These are phyloP conservation scores for Termitomyces sp. DNA, from an alignment of 768 basidiomycete species.

Conservation along the genomic window DNA sequence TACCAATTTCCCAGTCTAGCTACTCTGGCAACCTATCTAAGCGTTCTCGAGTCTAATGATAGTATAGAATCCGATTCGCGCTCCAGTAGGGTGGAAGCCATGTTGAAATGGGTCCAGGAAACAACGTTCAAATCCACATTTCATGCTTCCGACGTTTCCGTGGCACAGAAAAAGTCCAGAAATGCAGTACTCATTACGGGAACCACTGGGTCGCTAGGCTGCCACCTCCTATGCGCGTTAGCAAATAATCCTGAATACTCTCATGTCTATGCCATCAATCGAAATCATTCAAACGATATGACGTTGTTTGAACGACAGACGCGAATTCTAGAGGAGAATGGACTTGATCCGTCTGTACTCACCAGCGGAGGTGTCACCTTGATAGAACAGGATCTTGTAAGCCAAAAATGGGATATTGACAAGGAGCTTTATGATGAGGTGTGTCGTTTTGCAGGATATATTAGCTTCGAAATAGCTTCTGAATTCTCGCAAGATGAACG, in stretches of 20 bases:
- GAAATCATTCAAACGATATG: background rate
- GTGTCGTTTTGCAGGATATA: background rate
- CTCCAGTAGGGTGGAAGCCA: conserved; percentile 10
- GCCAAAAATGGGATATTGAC: background rate
- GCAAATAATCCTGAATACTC: conserved; percentile 10
- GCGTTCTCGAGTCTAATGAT: background rate
- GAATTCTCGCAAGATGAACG: background rate
- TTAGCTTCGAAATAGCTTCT: background rate
- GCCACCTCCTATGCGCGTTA: conserved; percentile 21
- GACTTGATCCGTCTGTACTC: background rate
- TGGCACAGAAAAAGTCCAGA: background rate
- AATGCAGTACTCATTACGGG: conserved; percentile 29
- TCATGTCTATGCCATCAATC: conserved; percentile 27
- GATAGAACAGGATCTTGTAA: background rate
- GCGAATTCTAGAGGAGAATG: background rate
- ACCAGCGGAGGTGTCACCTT: background rate
- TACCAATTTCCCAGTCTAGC: background rate
- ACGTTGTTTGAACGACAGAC: background rate
- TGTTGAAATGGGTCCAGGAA: background rate
- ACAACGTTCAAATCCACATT: background rate
- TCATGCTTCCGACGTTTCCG: background rate
- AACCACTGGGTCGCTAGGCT: conserved; percentile 29
- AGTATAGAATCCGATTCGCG: background rate
- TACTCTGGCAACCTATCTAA: background rate
- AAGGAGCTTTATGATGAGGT: background rate